Conservation (phyloP, 768 basidiomycete genomes). For the Psilocybe azurescens region DNA sequence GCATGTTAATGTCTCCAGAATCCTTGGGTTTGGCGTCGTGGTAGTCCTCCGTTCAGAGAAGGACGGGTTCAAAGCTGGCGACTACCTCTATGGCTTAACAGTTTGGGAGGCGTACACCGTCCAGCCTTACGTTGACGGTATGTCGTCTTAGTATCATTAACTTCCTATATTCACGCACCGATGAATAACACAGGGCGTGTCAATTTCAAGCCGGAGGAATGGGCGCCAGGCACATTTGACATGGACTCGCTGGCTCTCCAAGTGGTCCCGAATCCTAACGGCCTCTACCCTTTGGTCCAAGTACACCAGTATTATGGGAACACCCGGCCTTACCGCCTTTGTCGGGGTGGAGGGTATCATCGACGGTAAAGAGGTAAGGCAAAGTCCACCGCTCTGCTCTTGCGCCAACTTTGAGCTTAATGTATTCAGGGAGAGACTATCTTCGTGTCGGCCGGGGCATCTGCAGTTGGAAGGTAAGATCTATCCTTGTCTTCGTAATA, state of each 20-base stretch:
- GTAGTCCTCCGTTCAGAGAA: slow-evolving; percentile 49
- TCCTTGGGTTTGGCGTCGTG: slow-evolving; percentile 42
- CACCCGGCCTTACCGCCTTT: slow-evolving; percentile 41
- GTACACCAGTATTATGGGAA: not conserved
- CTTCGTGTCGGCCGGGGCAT: slow-evolving; percentile 44
- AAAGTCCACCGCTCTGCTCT: too few species aligned
- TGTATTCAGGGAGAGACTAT: slow-evolving; percentile 39
- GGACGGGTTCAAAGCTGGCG: slow-evolving; percentile 37
- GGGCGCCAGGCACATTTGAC: slow-evolving; percentile 1
- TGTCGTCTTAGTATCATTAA: not conserved
- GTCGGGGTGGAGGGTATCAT: slow-evolving; percentile 43
- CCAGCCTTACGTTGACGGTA: slow-evolving; percentile 2
- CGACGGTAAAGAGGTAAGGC: slow-evolving; percentile 38
- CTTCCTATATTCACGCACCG: not conserved
- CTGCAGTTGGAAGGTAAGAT: slow-evolving; percentile 25
- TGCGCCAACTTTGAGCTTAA: too few species aligned
- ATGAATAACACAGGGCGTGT: not conserved
- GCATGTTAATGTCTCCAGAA: slow-evolving; percentile 17
- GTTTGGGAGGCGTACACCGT: slow-evolving; percentile 26
- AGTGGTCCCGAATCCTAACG: slow-evolving; percentile 36
- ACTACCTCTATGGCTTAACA: slow-evolving; percentile 42
- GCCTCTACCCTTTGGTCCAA: not conserved
- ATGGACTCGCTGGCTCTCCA: slow-evolving; percentile 8
- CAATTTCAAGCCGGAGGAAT: slow-evolving; percentile 7
- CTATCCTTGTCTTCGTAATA: not conserved